Evolutionary conservation across 768 basidiomycete species (phyloP).

Genomic region (Trametes sanguinea): DNA sequence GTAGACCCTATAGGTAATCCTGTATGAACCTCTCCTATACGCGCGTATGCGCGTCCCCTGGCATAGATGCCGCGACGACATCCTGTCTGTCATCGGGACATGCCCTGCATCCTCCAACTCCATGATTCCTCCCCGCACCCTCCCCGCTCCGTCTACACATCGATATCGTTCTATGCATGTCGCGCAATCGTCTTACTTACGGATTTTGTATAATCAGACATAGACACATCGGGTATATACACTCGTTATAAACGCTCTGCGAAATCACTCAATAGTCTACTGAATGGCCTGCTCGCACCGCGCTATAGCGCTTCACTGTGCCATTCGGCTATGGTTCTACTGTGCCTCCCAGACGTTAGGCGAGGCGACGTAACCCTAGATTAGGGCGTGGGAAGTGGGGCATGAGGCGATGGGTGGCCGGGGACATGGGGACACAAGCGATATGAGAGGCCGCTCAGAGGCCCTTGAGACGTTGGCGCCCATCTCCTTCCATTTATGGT

Average conservation of each 20-base stretch:
- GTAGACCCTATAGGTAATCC: conserved; percentile 41
- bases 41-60: background rate
- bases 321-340: too few species aligned
- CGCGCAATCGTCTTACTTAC: conserved; percentile 7
- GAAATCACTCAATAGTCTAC: too few species aligned
- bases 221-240: background rate
- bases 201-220: conserved; percentile 15
- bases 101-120: background rate
- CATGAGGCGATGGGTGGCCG: too few species aligned
- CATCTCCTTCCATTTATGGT: too few species aligned
- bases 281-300: too few species aligned
- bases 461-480: too few species aligned
- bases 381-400: too few species aligned
- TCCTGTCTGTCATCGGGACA: background rate
- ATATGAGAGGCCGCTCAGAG: too few species aligned
- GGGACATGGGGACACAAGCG: too few species aligned
- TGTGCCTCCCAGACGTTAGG: too few species aligned
- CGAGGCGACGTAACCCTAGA: too few species aligned
- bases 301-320: too few species aligned
- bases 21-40: background rate
- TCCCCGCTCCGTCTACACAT: background rate
- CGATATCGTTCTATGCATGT: background rate
- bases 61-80: background rate
- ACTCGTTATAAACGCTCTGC: background rate
- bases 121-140: background rate